phyloP scores from a whole-genome alignment of 73 alveolate genomes.

The Loxodes magnus region DNA sequence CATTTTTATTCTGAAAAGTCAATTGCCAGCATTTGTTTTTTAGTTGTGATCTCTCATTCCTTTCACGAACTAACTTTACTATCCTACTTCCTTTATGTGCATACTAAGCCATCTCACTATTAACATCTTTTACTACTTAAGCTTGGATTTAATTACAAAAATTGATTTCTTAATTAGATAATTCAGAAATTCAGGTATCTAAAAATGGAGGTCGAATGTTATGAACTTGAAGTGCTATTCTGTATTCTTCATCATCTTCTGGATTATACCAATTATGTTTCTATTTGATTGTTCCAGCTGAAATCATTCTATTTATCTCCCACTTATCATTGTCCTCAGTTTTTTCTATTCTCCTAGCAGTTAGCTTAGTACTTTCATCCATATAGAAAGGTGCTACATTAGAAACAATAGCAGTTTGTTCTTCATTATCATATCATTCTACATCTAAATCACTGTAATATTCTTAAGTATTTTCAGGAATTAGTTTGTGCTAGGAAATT shows the following conservation, averaged over 20 bases:
- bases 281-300: constrained; percentile 73
- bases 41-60: constrained; percentile 86
- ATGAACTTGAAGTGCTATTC: constrained; percentile 88
- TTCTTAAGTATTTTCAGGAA: neutral
- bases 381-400: neutral
- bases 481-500: neutral
- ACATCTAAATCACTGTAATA: neutral
- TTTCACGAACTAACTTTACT: constrained; percentile 79
- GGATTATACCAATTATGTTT: constrained; percentile 35
- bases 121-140: constrained; percentile 96
- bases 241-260: constrained; percentile 86
- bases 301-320: constrained; percentile 94
- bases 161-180: no score
- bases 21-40: constrained; percentile 93
- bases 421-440: neutral
- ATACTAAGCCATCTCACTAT: constrained; percentile 92
- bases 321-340: constrained; percentile 90
- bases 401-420: neutral
- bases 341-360: constrained; percentile 63
- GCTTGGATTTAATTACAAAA: constrained; percentile 85
- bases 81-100: constrained; percentile 95
- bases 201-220: constrained; percentile 97
- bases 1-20: constrained; percentile 61
- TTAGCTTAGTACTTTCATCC: constrained; percentile 1
- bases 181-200: constrained; percentile 93